These are phyloP conservation scores for Cymbopogon citratus DNA, from an alignment of 176 grass and related monocot genomes.

Conservation along the genomic window DNA sequence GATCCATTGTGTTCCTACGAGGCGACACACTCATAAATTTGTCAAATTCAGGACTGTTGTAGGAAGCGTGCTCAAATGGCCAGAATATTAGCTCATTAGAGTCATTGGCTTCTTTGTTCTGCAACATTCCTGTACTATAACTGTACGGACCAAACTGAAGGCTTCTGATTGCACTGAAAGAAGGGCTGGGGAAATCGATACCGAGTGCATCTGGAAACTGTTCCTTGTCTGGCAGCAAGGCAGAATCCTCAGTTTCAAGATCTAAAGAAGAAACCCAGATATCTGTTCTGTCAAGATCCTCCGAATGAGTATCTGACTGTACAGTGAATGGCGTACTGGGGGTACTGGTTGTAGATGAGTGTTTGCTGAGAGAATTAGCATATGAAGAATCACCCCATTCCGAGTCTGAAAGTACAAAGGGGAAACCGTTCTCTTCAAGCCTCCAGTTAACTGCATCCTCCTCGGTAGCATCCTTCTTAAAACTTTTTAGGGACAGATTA, in stretches of 20 bases:
- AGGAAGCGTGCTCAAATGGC: conserved; percentile 41
- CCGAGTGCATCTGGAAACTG: conserved; percentile 19
- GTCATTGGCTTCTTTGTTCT: background rate
- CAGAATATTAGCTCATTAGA: conserved; percentile 45
- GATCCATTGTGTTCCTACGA: conserved; percentile 1
- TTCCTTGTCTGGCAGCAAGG: conserved; percentile 35
- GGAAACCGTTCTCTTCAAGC: conserved; percentile 7
- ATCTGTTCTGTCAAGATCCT: conserved; percentile 43
- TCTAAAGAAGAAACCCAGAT: conserved; percentile 51
- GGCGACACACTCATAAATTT: conserved; percentile 42
- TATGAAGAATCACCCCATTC: conserved; percentile 28
- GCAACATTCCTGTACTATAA: background rate
- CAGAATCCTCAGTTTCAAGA: conserved; percentile 39
- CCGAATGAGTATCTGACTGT: conserved; percentile 18
- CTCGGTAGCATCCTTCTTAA: conserved; percentile 6
- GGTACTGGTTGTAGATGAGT: conserved; percentile 23
- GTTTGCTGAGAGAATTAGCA: conserved; percentile 12
- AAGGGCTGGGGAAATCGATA: conserved; percentile 40
- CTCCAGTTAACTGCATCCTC: conserved; percentile 5
- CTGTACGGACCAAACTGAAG: conserved; percentile 1
- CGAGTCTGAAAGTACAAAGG: conserved; percentile 4
- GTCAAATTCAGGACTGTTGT: conserved; percentile 31
- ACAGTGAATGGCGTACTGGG: conserved; percentile 11
- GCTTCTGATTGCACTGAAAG: conserved; percentile 32
- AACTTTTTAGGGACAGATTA: background rate